Evolutionary conservation across 352 stramenopile species (phyloP).

Genomic region (Phytophthora cactorum): DNA sequence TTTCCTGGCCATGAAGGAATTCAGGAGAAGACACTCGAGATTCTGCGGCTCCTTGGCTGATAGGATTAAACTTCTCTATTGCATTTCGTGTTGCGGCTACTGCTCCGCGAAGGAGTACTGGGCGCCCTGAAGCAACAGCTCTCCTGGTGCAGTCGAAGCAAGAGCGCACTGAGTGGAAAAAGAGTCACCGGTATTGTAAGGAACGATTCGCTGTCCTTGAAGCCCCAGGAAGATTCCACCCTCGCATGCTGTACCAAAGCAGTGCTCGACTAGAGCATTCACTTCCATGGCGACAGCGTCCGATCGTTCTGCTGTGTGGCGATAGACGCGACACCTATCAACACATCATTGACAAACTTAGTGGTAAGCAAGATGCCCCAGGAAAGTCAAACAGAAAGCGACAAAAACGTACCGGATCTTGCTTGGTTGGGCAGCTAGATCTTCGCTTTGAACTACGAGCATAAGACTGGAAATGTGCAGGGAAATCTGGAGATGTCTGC

Average conservation of each 20-base stretch:
- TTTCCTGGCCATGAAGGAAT: conserved; percentile 83
- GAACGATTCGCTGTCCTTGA: conserved; percentile 45
- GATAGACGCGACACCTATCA: conserved; percentile 52
- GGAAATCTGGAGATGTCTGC: conserved; percentile 37
- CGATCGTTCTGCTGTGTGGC: conserved; percentile 16
- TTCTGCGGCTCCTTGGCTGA: conserved; percentile 60
- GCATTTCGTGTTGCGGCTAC: conserved; percentile 17
- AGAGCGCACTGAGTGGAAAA: conserved; percentile 51
- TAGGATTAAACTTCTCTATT: conserved; percentile 21
- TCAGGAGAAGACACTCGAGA: conserved; percentile 76
- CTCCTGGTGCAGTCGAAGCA: conserved; percentile 16
- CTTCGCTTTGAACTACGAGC: conserved; percentile 20
- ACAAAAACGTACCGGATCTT: conserved; percentile 42
- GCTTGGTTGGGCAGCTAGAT: conserved; percentile 10
- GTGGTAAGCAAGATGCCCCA: conserved; percentile 1
- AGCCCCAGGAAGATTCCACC: conserved; percentile 57
- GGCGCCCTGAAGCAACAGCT: conserved; percentile 46
- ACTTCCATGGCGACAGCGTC: conserved; percentile 42
- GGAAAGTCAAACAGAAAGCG: neutral
- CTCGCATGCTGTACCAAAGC: conserved; percentile 35
- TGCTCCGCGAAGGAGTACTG: conserved; percentile 54
- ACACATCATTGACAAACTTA: conserved; percentile 8
- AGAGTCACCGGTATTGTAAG: conserved; percentile 35
- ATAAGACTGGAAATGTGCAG: conserved; percentile 39
- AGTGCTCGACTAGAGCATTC: conserved; percentile 46